Conservation (phyloP, 176 grass and related monocot genomes). For the Bothriochloa decipiens region DNA sequence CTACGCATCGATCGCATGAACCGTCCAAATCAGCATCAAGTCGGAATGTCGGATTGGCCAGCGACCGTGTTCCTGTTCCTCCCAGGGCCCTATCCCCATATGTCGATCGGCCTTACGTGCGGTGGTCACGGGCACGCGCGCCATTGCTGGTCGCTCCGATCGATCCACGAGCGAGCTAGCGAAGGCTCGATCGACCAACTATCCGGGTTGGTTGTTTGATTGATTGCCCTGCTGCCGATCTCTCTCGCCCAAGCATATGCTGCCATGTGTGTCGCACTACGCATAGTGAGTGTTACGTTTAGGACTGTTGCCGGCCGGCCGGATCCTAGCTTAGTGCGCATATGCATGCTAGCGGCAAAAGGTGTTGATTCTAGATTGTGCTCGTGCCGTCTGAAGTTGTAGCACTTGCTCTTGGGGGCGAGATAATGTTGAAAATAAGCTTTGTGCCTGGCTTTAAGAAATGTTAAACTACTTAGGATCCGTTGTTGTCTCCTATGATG, state of each 20-base stretch:
- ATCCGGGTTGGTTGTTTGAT: neutral
- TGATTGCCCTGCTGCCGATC: neutral
- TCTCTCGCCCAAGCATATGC: too few species aligned
- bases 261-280: slow-evolving; percentile 10
- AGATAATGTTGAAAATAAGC: too few species aligned
- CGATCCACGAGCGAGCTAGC: neutral
- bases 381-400: neutral
- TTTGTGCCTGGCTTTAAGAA: too few species aligned
- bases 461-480: too few species aligned
- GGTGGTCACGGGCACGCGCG: neutral
- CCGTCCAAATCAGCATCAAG: too few species aligned
- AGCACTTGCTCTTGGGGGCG: too few species aligned
- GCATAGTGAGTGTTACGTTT: neutral
- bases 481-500: too few species aligned
- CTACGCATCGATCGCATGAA: neutral
- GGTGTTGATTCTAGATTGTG: neutral
- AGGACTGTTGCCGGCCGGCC: neutral
- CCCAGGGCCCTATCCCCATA: neutral
- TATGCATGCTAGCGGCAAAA: neutral
- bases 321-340: too few species aligned
- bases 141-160: neutral
- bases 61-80: too few species aligned
- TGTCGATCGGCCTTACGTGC: neutral
- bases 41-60: too few species aligned
- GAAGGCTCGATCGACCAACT: neutral